phyloP scores from a whole-genome alignment of 495 filamentous ascomycete genomes.

The Penicillium pancosmium region DNA sequence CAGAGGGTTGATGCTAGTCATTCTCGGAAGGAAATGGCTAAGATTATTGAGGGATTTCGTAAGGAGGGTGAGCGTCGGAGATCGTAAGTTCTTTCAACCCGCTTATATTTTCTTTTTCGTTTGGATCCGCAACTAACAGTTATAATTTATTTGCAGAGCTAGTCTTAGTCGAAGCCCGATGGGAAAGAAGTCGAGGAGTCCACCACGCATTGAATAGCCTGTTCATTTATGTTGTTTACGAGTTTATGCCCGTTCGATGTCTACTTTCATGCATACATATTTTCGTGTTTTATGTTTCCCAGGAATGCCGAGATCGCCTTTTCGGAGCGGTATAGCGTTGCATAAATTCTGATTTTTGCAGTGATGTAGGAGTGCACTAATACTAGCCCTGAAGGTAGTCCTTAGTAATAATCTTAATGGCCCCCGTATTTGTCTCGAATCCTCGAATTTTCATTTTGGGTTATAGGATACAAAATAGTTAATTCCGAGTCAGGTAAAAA shows the following conservation, averaged over 20 bases:
- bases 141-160: constrained; percentile 21
- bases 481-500: too few species aligned
- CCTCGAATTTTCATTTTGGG: too few species aligned
- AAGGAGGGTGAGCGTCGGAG: constrained; percentile 81
- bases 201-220: constrained; percentile 47
- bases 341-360: not conserved
- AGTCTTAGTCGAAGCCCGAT: constrained; percentile 37
- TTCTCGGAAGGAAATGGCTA: constrained; percentile 84
- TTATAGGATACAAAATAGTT: too few species aligned
- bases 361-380: not conserved
- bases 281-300: not conserved
- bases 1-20: constrained; percentile 74
- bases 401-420: too few species aligned
- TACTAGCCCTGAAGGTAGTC: too few species aligned
- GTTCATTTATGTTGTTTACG: constrained; percentile 11
- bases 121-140: too few species aligned
- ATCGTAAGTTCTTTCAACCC: constrained; percentile 64
- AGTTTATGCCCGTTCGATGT: constrained; percentile 19
- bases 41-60: constrained; percentile 77
- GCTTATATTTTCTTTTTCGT: not conserved
- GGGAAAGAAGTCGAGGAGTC: constrained; percentile 45
- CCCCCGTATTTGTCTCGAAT: too few species aligned
- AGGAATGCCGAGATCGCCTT: not conserved
- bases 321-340: constrained; percentile 3
- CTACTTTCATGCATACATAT: constrained; percentile 21